phyloP scores from a whole-genome alignment of 2,329 filamentous ascomycete genomes.

The Aspergillus spinulosporus region DNA sequence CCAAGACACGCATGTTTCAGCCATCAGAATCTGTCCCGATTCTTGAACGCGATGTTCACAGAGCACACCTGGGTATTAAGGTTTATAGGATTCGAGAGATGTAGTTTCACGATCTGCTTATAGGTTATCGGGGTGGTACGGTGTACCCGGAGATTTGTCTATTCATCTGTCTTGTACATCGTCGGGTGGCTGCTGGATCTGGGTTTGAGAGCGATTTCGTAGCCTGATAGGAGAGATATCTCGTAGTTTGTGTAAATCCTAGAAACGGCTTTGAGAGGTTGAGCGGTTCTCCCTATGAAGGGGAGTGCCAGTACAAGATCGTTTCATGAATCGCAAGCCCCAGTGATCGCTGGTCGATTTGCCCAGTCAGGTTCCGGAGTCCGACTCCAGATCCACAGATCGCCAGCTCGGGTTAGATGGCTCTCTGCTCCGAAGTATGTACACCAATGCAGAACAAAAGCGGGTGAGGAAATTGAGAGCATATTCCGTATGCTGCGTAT shows the following conservation, averaged over 20 bases:
- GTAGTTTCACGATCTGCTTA: neutral
- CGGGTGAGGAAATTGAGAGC: no score
- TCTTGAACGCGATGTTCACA: neutral
- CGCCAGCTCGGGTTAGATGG: neutral
- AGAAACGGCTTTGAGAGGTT: neutral
- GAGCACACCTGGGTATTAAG: neutral
- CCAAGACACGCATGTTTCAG: neutral
- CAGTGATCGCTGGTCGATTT: conserved; percentile 6
- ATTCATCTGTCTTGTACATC: neutral
- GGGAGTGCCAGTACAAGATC: neutral
- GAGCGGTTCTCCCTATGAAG: neutral
- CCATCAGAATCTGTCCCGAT: neutral
- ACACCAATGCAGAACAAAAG: neutral
- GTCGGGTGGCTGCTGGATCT: neutral
- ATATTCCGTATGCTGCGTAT: no score
- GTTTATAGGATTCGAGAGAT: neutral
- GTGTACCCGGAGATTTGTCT: neutral
- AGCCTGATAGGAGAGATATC: neutral
- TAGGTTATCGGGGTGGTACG: neutral
- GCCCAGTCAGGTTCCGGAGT: neutral
- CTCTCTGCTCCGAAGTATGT: conserved; percentile 1
- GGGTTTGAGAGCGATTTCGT: no score
- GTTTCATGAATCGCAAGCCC: conserved; percentile 1
- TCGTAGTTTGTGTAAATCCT: no score
- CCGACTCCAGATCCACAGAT: conserved; percentile 6